Evolutionary conservation across 208 protist genomes (phyloP), one percentile per base, ranked within the genome.

Genomic region (Strigomonas culicis): DNA sequence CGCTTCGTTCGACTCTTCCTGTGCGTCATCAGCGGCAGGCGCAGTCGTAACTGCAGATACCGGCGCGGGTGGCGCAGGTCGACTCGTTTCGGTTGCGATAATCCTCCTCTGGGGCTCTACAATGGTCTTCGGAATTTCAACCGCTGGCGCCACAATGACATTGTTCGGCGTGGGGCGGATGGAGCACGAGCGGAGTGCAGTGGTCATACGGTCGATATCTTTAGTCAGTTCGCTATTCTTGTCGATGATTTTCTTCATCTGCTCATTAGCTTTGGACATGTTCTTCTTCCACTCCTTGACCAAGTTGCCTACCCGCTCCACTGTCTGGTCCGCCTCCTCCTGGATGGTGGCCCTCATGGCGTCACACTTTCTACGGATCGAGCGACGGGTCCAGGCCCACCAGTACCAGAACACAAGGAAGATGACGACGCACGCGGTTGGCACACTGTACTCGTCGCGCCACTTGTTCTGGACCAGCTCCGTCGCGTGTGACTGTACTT

Each of bases 181-280:
- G 10, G 77, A 82, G 73, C 86, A 92, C 19, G 81, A 83, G 28
- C 86, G 86, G 50, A 93, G 75, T 0, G 80, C 83, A 3, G 80
- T 84, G 0, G 86, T 93, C 86, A 90, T 79, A 47, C 81, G 86
- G 63, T 93, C 86, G 65, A 93, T 90, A 56, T 89, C 83, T 28
- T 71, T 75, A 46, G 86, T 90, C 46, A 93, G 66, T 36, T 79
- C 75, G 59, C 86, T 86, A 77, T 93, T 93, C 63, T 93, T 90
- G 65, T 88, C 83, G 30, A 93, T 77, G 60, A 93, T 90, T 44
- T 69, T 63, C 58, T 93, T 72, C 83, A 93, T 86, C 63, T 83
- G 79, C 58, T 60, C 66, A 66, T 89, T 79, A 0, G 86, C 70
- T 36, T 71, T 70, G 30, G 74, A 65, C 66, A 93, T 76, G 22